Conservation (phyloP, 305 asterid genomes). For the Salvia sclarea region DNA sequence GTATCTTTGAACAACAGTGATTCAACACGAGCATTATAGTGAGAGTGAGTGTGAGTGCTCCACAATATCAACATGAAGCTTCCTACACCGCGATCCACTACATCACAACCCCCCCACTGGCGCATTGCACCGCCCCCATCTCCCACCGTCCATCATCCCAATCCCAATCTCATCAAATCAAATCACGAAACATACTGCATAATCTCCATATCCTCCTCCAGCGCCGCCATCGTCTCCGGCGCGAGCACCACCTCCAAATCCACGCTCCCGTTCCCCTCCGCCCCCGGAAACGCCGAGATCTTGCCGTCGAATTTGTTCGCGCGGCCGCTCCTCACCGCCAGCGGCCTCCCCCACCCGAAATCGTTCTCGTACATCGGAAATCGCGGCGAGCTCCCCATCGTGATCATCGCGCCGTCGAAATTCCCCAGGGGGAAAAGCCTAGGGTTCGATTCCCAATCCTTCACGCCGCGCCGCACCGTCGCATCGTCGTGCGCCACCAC, state of each 20-base stretch:
- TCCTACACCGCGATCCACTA: not conserved
- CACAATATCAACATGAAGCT: not conserved
- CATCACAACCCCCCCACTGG: not conserved
- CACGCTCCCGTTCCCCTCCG: constrained; percentile 67
- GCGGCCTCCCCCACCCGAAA: constrained; percentile 88
- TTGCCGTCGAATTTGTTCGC: constrained; percentile 95
- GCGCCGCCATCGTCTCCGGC: constrained; percentile 70
- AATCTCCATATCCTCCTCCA: constrained; percentile 67
- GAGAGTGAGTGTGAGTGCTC: not conserved
- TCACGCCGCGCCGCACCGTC: constrained; percentile 66
- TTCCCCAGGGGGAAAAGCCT: constrained; percentile 83
- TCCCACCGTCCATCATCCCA: not conserved
- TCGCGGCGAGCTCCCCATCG: constrained; percentile 96
- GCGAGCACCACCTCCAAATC: constrained; percentile 90
- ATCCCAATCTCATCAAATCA: too few relatives aligned
- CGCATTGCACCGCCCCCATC: too few relatives aligned
- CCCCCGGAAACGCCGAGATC: constrained; percentile 88
- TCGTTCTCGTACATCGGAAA: constrained; percentile 93
- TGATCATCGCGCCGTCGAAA: constrained; percentile 91
- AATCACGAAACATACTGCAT: constrained; percentile 64
- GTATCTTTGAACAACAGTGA: too few relatives aligned
- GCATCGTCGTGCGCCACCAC: constrained; percentile 66
- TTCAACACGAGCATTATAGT: not conserved
- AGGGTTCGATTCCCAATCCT: constrained; percentile 80
- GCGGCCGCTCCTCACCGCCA: constrained; percentile 82